Evolutionary conservation across 306 rosid species (phyloP), one percentile per base, ranked within the genome.

Genomic region (Albizia julibrissin): DNA sequence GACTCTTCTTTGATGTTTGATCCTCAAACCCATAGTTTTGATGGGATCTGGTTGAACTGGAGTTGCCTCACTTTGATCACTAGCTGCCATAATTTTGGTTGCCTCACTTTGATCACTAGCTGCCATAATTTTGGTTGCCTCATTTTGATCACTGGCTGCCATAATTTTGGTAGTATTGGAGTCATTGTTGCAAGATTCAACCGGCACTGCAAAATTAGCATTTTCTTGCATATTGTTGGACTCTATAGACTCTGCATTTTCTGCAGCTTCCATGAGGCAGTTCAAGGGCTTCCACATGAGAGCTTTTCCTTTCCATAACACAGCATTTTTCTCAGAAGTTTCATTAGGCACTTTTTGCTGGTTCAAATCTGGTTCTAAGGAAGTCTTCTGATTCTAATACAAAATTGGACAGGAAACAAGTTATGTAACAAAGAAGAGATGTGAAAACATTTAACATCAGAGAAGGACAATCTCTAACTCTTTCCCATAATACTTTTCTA

Each of bases 331-430:
- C 73, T 42, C 82, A 5, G 69, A 69, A 71, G 2, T 59, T 50
- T 83, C 82, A 64, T 71, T 64, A 40, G 47, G 13, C 77, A 47
- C 79, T 34, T 61, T 26, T 43, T 77, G 81, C 81, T 82, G 77
- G 46, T 77, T 73, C 21, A 84, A 84, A 61, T 83, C 83, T 69
- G 70, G 56, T 67, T 82, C 82, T 24, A 80, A 73, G 70, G 66
- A 22, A 54, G 46, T 80, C 95, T 89, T 87, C 83, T 44, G 73
- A 82, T 70, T 73, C 79, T 42, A 46, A 37, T 10, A 75, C 27
- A 84, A 61, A 77, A 10, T 70, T 49, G 22, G 19, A 42, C 56
- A 87, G 68, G 65, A 74, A 68, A 77, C 49, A 3, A 21, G 82
- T 43, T 77, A 82, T 24, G 19, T 44, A 52, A 68, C 54, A 43